Evolutionary conservation across 1,284 basidiomycete species (phyloP).

Genomic region (Fomitopsis palustris): DNA sequence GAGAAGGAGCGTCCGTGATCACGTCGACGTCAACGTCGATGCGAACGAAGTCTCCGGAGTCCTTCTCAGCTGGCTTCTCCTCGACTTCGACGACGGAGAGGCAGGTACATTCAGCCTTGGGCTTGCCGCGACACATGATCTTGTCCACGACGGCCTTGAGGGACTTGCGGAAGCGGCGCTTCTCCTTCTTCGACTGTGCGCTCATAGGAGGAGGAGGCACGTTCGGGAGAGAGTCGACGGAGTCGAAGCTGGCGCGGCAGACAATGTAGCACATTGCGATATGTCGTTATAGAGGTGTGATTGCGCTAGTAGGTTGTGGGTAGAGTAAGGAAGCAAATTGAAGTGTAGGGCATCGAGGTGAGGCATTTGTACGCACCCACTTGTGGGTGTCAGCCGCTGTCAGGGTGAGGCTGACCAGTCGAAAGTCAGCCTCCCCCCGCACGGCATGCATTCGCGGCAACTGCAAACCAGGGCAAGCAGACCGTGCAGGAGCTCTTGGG

Average conservation of each 20-base stretch:
- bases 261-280: neutral
- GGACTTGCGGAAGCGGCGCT: neutral
- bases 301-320: neutral
- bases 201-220: neutral
- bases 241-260: neutral
- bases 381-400: neutral
- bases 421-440: neutral
- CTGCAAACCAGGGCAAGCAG: neutral
- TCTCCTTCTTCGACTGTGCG: neutral
- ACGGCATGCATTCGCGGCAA: neutral
- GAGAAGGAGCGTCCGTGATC: neutral
- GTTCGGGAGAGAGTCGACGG: neutral
- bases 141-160: neutral
- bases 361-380: no score
- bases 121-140: neutral
- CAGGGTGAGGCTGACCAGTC: neutral
- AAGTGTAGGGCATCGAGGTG: no score
- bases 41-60: neutral
- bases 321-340: neutral
- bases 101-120: neutral
- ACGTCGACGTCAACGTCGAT: neutral
- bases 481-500: no score
- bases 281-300: neutral
- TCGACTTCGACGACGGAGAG: neutral
- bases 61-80: neutral